Evolutionary conservation across 108 stramenopile genomes (phyloP).

Genomic region (Skeletonema menzelii): DNA sequence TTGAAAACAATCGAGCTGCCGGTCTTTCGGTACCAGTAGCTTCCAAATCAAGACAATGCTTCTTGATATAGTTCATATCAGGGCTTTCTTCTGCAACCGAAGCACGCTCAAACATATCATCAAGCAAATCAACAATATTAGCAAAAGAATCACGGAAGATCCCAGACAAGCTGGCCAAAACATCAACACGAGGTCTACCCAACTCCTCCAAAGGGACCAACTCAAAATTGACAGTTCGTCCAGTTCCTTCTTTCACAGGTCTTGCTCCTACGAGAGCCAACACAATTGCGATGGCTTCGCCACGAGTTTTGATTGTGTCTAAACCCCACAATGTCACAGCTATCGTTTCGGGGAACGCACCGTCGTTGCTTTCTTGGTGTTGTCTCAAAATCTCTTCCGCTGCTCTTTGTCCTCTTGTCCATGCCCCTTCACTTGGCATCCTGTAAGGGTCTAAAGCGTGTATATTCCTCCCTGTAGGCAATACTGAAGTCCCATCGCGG

Average conservation of each 20-base stretch:
- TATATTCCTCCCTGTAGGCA: constrained; percentile 85
- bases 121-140: constrained; percentile 84
- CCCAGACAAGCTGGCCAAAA: constrained; percentile 79
- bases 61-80: constrained; percentile 80
- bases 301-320: constrained; percentile 83
- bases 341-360: constrained; percentile 75
- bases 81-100: constrained; percentile 64
- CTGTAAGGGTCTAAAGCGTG: constrained; percentile 87
- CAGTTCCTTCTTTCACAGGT: constrained; percentile 81
- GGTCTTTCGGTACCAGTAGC: constrained; percentile 66
- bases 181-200: constrained; percentile 75
- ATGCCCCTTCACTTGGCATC: constrained; percentile 83
- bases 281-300: constrained; percentile 87
- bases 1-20: constrained; percentile 79
- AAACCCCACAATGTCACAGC: constrained; percentile 87
- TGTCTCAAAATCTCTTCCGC: constrained; percentile 79
- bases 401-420: constrained; percentile 68
- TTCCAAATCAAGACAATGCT: constrained; percentile 62
- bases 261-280: constrained; percentile 80
- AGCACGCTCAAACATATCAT: constrained; percentile 82
- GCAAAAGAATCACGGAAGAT: constrained; percentile 90
- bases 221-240: constrained; percentile 76
- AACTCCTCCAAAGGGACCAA: constrained; percentile 78
- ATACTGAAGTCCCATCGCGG: constrained; percentile 72
- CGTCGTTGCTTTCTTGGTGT: constrained; percentile 60